These are phyloP conservation scores for Caloboletus inedulis DNA, from an alignment of 1,284 basidiomycete species.

Conservation along the genomic window DNA sequence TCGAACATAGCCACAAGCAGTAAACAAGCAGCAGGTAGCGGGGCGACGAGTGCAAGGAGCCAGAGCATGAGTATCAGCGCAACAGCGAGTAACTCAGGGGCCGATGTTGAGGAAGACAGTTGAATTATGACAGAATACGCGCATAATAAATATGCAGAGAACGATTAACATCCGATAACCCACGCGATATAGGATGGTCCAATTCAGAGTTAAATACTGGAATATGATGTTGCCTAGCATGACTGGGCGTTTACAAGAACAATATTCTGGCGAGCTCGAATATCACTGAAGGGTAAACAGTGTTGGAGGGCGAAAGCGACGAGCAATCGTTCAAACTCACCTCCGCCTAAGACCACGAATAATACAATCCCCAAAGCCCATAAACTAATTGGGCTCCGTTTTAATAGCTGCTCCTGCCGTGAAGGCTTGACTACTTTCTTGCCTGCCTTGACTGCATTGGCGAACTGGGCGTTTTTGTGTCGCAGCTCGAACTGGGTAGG, in stretches of 20 bases:
- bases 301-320: conserved; percentile 6
- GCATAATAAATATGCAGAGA: conserved; percentile 15
- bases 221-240: background rate
- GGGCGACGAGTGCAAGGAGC: conserved; percentile 38
- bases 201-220: background rate
- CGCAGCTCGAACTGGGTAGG: conserved; percentile 77
- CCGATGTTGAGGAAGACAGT: conserved; percentile 37
- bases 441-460: conserved; percentile 62
- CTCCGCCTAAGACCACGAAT: conserved; percentile 75
- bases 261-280: conserved; percentile 67
- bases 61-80: conserved; percentile 52
- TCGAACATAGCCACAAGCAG: conserved; percentile 17
- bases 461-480: conserved; percentile 74
- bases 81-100: conserved; percentile 45
- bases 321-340: conserved; percentile 39
- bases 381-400: conserved; percentile 66
- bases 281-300: conserved; percentile 49
- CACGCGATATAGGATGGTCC: conserved; percentile 7
- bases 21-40: conserved; percentile 26
- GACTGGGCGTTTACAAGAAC: conserved; percentile 49
- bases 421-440: conserved; percentile 73
- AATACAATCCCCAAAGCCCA: conserved; percentile 67
- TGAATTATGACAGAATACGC: conserved; percentile 27
- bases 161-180: conserved; percentile 7
- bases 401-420: conserved; percentile 63